A percentile compares a stretch with the other conserved stretches of the same genome.
Evolutionary conservation across 2,329 filamentous ascomycete species (phyloP).

Genomic region (Aspergillus puulaauensis): DNA sequence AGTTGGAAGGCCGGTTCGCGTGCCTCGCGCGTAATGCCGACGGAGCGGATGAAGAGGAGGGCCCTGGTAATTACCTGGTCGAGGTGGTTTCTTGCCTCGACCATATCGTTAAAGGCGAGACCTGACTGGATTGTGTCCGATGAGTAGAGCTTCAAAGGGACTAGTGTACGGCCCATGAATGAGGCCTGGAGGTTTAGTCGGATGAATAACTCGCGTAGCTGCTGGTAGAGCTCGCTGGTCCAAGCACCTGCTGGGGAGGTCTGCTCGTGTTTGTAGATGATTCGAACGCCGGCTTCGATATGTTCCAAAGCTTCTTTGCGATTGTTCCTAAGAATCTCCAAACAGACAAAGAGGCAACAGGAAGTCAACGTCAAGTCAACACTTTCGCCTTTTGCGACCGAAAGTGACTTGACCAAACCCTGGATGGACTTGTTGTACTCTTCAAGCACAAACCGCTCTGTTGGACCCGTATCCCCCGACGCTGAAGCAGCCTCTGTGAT

Average conservation of each 20-base stretch:
- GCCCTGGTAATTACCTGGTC: conserved; percentile 15
- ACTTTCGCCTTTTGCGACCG: not conserved
- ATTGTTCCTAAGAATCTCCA: conserved; percentile 23
- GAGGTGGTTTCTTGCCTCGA: conserved; percentile 15
- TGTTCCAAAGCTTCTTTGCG: conserved; percentile 20
- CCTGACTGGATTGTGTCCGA: not conserved
- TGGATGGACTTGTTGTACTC: conserved; percentile 53
- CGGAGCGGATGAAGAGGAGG: conserved; percentile 11
- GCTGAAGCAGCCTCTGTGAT: not conserved
- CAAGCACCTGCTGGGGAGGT: not conserved
- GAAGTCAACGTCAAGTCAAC: conserved; percentile 17
- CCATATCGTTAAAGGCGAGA: conserved; percentile 8
- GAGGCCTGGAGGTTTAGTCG: conserved; percentile 23
- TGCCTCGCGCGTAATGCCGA: conserved; percentile 6
- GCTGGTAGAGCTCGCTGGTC: conserved; percentile 17
- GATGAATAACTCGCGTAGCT: conserved; percentile 17
- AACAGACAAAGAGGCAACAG: conserved; percentile 23
- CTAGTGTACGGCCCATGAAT: conserved; percentile 17
- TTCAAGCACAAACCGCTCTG: conserved; percentile 38
- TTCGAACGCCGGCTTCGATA: conserved; percentile 20
- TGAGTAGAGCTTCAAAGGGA: conserved; percentile 5
- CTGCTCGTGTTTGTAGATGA: conserved; percentile 14
- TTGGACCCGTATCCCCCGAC: conserved; percentile 7
- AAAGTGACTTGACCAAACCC: conserved; percentile 35
- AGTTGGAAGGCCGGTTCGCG: not conserved